A percentile compares a stretch with the other conserved stretches of the same genome.
phyloP scores from a whole-genome alignment of 129 eudicot species.

The Ambrosia trifida region DNA sequence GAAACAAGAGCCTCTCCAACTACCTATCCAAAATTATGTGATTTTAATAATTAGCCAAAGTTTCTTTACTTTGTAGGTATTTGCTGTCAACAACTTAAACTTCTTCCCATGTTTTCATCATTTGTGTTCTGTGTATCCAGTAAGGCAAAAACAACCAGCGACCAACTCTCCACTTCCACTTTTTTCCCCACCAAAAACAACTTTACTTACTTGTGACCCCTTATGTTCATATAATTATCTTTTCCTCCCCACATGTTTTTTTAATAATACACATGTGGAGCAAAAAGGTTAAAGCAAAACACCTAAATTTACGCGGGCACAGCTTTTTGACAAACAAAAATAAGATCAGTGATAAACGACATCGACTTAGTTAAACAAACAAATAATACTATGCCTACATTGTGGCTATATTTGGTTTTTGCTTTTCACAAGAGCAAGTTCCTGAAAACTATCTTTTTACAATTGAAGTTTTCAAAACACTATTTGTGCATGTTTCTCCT shows the following conservation, averaged over 20 bases:
- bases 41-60: background rate
- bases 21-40: too few species aligned
- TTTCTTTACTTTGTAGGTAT: background rate
- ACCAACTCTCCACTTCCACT: background rate
- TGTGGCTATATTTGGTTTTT: constrained; percentile 3
- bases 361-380: background rate
- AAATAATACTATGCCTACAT: background rate
- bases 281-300: background rate
- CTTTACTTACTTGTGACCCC: constrained; percentile 5
- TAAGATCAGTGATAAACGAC: background rate
- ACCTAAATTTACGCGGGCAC: background rate
- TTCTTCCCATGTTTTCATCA: background rate
- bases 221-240: background rate
- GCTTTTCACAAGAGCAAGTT: background rate
- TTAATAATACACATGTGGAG: background rate
- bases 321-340: background rate
- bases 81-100: constrained; percentile 3
- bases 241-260: background rate
- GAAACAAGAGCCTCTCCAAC: too few species aligned
- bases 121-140: background rate
- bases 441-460: background rate
- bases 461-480: constrained; percentile 3
- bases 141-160: constrained; percentile 3
- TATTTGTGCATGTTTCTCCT: constrained; percentile 5
- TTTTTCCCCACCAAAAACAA: background rate